Conservation (phyloP, 2,329 filamentous ascomycete species). For the Chaetothyriales sp. region DNA sequence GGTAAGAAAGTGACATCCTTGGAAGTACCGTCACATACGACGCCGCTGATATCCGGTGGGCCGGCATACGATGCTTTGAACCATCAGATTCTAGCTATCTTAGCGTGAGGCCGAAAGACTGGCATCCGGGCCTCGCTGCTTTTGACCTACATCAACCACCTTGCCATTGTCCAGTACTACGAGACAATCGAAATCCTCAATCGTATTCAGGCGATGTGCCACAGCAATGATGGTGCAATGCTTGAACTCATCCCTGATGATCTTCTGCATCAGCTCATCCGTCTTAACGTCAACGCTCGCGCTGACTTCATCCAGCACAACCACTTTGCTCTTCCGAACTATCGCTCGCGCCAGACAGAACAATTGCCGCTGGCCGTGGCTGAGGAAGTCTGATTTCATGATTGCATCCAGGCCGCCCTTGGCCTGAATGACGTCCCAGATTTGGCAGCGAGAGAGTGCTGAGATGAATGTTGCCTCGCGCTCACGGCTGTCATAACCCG, state of each 20-base stretch:
- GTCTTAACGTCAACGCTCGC: conserved; percentile 43
- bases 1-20: too few species aligned
- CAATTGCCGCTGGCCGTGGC: conserved; percentile 49
- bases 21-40: too few species aligned
- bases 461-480: conserved; percentile 24
- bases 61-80: too few species aligned
- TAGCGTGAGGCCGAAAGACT: too few species aligned
- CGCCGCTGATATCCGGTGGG: too few species aligned
- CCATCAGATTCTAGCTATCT: too few species aligned
- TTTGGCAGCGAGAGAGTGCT: conserved; percentile 34
- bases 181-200: conserved; percentile 47
- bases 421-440: conserved; percentile 27
- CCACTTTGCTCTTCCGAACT: conserved; percentile 31
- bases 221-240: conserved; percentile 46
- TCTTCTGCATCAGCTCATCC: conserved; percentile 32
- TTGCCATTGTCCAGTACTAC: conserved; percentile 37
- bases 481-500: conserved; percentile 25
- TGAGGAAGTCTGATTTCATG: conserved; percentile 37
- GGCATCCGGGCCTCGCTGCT: too few species aligned
- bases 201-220: conserved; percentile 45
- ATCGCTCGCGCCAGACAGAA: conserved; percentile 50
- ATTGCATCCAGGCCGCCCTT: conserved; percentile 27
- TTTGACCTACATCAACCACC: conserved; percentile 5
- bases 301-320: conserved; percentile 31
- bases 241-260: conserved; percentile 37